Evolutionary conservation across 2,329 filamentous ascomycete genomes (phyloP), one percentile per base, ranked within the genome.

Genomic region (Chaetomiaceae sp.): DNA sequence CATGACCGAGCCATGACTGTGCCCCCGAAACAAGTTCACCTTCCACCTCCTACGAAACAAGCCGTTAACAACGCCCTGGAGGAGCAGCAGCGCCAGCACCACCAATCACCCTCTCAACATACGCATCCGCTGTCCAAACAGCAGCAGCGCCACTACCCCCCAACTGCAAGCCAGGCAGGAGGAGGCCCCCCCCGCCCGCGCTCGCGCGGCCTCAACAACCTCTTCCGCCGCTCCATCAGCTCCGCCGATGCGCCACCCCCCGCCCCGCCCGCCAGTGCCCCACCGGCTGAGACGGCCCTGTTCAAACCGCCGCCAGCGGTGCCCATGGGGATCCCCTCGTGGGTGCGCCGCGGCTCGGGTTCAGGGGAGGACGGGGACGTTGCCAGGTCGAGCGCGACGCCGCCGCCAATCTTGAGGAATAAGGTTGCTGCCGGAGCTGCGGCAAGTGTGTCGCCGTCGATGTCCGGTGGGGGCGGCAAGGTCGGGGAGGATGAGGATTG

Each of bases 361-460:
- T 47, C 54, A 0, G 70, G 71, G 1, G 71, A 74, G 4, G 72
- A 75, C 4, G 12, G 9, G 48, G 50, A 24, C 22, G 22, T 9
- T 9, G 5, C 6, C 2, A 59, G 68, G 4, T 60, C 65, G 1
- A 71, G 76, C 24, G 72, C 74, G 0, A 80, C 76, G 7, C 76
- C 76, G 3, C 76, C 76, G 4, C 76, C 76, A 2, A 80, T 80
- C 41, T 61, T 72, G 65, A 67, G 75, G 14, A 74, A 71, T 41
- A 49, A 49, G 30, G 24, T 27, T 7, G 20, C n/a, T 1, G 12
- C 14, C 10, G 11, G 7, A 2, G 26, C n/a, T 6, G 14, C 15
- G 6, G 19, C 19, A 24, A n/a, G n/a, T n/a, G n/a, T n/a, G n/a
- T n/a, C n/a, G n/a, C n/a, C n/a, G n/a, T n/a, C n/a, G n/a, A n/a